Evolutionary conservation across 1,284 basidiomycete species (phyloP).

Genomic region (Papiliotrema fonsecae): DNA sequence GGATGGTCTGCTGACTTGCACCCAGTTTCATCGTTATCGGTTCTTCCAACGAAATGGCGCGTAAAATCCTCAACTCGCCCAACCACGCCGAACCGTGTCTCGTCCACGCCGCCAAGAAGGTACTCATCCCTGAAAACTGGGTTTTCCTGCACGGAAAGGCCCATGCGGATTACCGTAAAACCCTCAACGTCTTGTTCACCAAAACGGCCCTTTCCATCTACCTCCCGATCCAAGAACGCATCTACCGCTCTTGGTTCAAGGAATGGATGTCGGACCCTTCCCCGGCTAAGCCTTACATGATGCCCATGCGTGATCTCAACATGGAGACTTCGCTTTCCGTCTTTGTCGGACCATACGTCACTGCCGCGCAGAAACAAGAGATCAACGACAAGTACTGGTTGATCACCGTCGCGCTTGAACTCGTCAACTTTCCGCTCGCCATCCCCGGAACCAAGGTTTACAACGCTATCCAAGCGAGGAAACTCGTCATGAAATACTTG

Average conservation of each 20-base stretch:
- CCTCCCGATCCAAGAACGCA: constrained; percentile 76
- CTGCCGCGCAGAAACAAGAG: constrained; percentile 68
- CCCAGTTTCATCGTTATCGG: constrained; percentile 95
- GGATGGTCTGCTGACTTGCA: not conserved
- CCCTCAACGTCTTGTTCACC: constrained; percentile 88
- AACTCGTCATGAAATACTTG: constrained; percentile 79
- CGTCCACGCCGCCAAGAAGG: constrained; percentile 84
- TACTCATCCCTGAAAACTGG: constrained; percentile 90
- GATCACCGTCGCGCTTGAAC: constrained; percentile 89
- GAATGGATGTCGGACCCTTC: constrained; percentile 62
- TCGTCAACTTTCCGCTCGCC: constrained; percentile 98
- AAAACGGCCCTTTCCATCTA: constrained; percentile 88
- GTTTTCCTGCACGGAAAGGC: constrained; percentile 93
- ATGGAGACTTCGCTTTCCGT: constrained; percentile 96
- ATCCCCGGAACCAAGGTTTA: constrained; percentile 94
- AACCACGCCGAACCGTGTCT: constrained; percentile 86
- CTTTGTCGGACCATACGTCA: constrained; percentile 88
- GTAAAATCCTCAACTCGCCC: constrained; percentile 91
- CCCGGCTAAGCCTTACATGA: constrained; percentile 72
- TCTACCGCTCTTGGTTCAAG: constrained; percentile 72
- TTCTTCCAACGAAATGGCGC: constrained; percentile 80
- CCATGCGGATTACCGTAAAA: constrained; percentile 91
- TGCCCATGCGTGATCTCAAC: constrained; percentile 85
- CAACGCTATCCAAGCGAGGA: constrained; percentile 88
- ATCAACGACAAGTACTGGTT: constrained; percentile 95